phyloP scores from a whole-genome alignment of 306 rosid genomes.

The Macrotyloma uniflorum region DNA sequence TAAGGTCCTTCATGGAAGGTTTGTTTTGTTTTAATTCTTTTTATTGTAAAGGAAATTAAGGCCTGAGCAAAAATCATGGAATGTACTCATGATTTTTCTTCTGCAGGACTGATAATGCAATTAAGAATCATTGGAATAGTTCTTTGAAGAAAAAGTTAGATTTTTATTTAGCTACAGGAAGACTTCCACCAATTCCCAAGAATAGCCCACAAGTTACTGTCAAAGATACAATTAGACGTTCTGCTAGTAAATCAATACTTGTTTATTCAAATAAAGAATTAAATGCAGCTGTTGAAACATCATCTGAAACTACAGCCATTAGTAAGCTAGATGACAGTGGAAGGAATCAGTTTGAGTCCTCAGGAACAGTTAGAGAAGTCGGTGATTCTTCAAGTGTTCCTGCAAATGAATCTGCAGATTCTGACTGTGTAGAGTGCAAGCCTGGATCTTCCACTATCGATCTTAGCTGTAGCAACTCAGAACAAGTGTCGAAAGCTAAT shows the following conservation, averaged over 20 bases:
- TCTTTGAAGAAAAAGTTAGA: slow-evolving; percentile 95
- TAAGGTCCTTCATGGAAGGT: slow-evolving; percentile 94
- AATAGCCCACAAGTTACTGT: slow-evolving; percentile 56
- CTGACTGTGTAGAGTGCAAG: slow-evolving; percentile 61
- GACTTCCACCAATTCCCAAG: slow-evolving; percentile 83
- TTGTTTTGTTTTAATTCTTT: slow-evolving; percentile 38
- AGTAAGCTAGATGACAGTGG: slow-evolving; percentile 59
- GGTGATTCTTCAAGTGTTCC: slow-evolving; percentile 63
- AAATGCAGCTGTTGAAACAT: slow-evolving; percentile 67
- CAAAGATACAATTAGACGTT: slow-evolving; percentile 57
- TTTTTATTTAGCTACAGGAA: slow-evolving; percentile 84
- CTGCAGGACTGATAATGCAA: slow-evolving; percentile 95
- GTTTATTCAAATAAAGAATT: slow-evolving; percentile 60
- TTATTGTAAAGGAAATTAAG: slow-evolving; percentile 27
- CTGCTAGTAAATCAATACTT: slow-evolving; percentile 51
- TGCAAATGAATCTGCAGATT: slow-evolving; percentile 66
- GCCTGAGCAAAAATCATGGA: slow-evolving; percentile 23
- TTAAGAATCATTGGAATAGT: slow-evolving; percentile 99
- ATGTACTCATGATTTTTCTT: slow-evolving; percentile 17
- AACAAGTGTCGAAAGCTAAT: slow-evolving; percentile 50
- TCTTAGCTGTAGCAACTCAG: slow-evolving; percentile 58
- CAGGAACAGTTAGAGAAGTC: slow-evolving; percentile 56
- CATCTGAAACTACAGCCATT: slow-evolving; percentile 64
- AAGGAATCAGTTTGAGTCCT: slow-evolving; percentile 68
- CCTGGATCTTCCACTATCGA: slow-evolving; percentile 52